Evolutionary conservation across 164 flowering plant species (phyloP).

Genomic region (Warburgia ugandensis): DNA sequence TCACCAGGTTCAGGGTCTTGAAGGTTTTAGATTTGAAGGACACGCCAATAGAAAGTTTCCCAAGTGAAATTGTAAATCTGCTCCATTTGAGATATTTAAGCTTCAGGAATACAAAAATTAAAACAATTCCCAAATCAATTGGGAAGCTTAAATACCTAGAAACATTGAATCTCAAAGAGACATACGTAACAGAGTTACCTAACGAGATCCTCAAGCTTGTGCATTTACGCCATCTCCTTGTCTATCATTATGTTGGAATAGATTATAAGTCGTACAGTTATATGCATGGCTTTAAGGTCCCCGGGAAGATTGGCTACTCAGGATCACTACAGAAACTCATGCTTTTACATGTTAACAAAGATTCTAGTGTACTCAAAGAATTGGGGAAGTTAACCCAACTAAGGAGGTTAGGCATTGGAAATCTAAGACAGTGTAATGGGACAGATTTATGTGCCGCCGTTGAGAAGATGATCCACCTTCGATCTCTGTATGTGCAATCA

Average conservation of each 20-base stretch:
- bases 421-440: slow-evolving; percentile 20
- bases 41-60: slow-evolving; percentile 12
- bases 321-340: slow-evolving; percentile 20
- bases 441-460: slow-evolving; percentile 14
- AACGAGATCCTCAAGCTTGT: slow-evolving; percentile 20
- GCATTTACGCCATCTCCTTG: slow-evolving; percentile 22
- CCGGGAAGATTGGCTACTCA: slow-evolving; percentile 12
- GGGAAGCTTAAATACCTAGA: slow-evolving; percentile 24
- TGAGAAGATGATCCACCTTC: slow-evolving; percentile 14
- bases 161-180: slow-evolving; percentile 25
- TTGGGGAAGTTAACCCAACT: slow-evolving; percentile 23
- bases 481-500: slow-evolving; percentile 7
- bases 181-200: slow-evolving; percentile 20
- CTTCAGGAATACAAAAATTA: slow-evolving; percentile 20
- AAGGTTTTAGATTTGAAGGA: slow-evolving; percentile 29
- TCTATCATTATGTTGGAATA: slow-evolving; percentile 10
- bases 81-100: slow-evolving; percentile 19
- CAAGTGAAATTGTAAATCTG: slow-evolving; percentile 17
- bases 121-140: slow-evolving; percentile 19
- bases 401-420: slow-evolving; percentile 24
- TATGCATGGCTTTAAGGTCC: slow-evolving; percentile 21
- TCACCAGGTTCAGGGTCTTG: slow-evolving; percentile 12
- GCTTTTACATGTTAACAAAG: slow-evolving; percentile 11
- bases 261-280: no score
- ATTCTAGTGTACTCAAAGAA: slow-evolving; percentile 7